Evolutionary conservation across 805 yeast species (phyloP).

Genomic region (Kuraishia borneana): DNA sequence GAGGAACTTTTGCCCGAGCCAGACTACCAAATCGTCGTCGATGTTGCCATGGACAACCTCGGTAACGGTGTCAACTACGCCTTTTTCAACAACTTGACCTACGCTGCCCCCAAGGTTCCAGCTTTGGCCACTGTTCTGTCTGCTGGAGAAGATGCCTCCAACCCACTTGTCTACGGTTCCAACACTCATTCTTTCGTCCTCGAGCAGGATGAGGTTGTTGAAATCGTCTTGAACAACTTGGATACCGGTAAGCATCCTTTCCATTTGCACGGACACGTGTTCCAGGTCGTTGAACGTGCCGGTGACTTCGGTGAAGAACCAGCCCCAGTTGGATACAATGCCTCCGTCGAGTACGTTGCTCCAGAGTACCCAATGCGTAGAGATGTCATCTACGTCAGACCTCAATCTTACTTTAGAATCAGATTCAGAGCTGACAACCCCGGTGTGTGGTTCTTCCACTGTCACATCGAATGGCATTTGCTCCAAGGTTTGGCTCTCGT

Average conservation of each 20-base stretch:
- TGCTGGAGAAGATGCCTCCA: constrained; percentile 49
- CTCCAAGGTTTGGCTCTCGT: constrained; percentile 71
- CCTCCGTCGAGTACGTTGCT: constrained; percentile 34
- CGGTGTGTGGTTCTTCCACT: constrained; percentile 92
- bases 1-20: constrained; percentile 51
- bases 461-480: constrained; percentile 82
- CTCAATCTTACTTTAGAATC: constrained; percentile 76
- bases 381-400: constrained; percentile 70
- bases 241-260: constrained; percentile 96
- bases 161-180: constrained; percentile 57
- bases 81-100: constrained; percentile 86
- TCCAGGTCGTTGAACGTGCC: constrained; percentile 75
- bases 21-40: constrained; percentile 57
- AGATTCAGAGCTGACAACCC: constrained; percentile 90
- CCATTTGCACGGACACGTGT: constrained; percentile 91
- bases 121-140: constrained; percentile 67
- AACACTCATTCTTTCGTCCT: constrained; percentile 71
- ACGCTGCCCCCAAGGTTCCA: constrained; percentile 76
- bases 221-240: constrained; percentile 71
- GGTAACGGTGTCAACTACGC: constrained; percentile 88
- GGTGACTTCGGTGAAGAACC: constrained; percentile 43
- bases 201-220: constrained; percentile 55
- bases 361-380: constrained; percentile 77
- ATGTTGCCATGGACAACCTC: constrained; percentile 77
- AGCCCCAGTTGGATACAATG: constrained; percentile 47